phyloP scores from a whole-genome alignment of 2,329 filamentous ascomycete genomes.

The Sarocladium brachiariae region DNA sequence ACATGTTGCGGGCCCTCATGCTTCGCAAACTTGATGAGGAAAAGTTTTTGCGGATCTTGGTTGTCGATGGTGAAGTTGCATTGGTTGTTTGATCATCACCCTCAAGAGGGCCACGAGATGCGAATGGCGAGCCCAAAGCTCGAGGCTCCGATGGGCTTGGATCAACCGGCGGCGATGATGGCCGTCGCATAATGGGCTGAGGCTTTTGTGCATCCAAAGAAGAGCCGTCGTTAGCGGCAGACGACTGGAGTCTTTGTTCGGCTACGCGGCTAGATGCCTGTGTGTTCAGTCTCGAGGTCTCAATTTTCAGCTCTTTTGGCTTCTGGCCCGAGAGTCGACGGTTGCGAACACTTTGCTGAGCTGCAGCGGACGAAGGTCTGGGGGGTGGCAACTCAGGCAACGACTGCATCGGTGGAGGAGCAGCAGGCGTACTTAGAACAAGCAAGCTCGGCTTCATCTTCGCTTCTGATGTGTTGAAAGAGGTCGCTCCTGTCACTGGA shows the following conservation, averaged over 20 bases:
- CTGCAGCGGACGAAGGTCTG: constrained; percentile 25
- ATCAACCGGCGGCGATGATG: constrained; percentile 21
- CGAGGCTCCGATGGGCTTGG: constrained; percentile 21
- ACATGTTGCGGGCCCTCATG: constrained; percentile 68
- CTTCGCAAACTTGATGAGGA: constrained; percentile 66
- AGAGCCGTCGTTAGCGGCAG: neutral
- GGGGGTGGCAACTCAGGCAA: constrained; percentile 36
- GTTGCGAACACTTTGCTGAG: constrained; percentile 53
- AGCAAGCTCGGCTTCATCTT: constrained; percentile 1
- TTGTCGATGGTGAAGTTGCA: constrained; percentile 47
- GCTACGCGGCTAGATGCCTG: constrained; percentile 5
- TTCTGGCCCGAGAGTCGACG: constrained; percentile 76
- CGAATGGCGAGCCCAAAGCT: constrained; percentile 23
- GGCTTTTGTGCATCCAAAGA: neutral
- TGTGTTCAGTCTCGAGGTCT: constrained; percentile 46
- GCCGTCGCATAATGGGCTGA: constrained; percentile 5
- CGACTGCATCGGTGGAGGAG: constrained; percentile 44
- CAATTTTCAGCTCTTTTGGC: constrained; percentile 79
- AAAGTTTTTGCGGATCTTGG: constrained; percentile 55
- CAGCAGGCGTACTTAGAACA: constrained; percentile 17
- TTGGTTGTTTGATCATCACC: constrained; percentile 31
- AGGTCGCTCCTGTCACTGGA: constrained; percentile 48
- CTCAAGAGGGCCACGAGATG: constrained; percentile 25
- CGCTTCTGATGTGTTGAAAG: constrained; percentile 13
- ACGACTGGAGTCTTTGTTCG: constrained; percentile 3